phyloP scores from a whole-genome alignment of 75 land plant species.

The Sequoia sempervirens region DNA sequence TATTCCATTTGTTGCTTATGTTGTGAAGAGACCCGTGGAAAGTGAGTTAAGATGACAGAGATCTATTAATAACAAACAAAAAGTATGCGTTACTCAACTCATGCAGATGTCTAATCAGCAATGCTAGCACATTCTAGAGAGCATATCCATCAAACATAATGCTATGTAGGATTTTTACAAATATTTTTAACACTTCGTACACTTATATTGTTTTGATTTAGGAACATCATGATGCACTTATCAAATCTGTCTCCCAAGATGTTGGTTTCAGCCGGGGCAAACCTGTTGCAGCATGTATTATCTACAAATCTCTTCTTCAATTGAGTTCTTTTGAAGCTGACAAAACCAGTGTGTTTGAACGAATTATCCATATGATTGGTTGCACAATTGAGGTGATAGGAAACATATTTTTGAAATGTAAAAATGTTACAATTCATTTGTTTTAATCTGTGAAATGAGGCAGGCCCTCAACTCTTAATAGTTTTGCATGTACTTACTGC shows the following conservation, averaged over 20 bases:
- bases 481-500: neutral
- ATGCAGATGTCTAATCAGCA: neutral
- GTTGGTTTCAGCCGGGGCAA: slow-evolving; percentile 69
- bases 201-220: slow-evolving; percentile 14
- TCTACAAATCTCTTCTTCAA: slow-evolving; percentile 83
- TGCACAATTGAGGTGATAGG: slow-evolving; percentile 68
- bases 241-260: slow-evolving; percentile 76
- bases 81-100: slow-evolving; percentile 32
- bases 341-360: slow-evolving; percentile 85
- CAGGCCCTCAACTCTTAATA: neutral
- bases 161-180: neutral
- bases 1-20: slow-evolving; percentile 4
- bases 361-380: slow-evolving; percentile 80
- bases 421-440: neutral
- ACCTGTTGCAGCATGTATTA: slow-evolving; percentile 75
- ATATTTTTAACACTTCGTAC: neutral
- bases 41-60: slow-evolving; percentile 53
- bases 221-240: slow-evolving; percentile 83
- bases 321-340: slow-evolving; percentile 97
- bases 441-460: neutral
- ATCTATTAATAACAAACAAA: slow-evolving; percentile 74
- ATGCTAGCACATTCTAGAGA: neutral
- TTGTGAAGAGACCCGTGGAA: slow-evolving; percentile 41
- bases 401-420: neutral
- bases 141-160: neutral